Percentiles rank a stretch among this genome's conserved stretches.
Conservation (phyloP, 441 rosid species). For the Populus hybrid region DNA sequence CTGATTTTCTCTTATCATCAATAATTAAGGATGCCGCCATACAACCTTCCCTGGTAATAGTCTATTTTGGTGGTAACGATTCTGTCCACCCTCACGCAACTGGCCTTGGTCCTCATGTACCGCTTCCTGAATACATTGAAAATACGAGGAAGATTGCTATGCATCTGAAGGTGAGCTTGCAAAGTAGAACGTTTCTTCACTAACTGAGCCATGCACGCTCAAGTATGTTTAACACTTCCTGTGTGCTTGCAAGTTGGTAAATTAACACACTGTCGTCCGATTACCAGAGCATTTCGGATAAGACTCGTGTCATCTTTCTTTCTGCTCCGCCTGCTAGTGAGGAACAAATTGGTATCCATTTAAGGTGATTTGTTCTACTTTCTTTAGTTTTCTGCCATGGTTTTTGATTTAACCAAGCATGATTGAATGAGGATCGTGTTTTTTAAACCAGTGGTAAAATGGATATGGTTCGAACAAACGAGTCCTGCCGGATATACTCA, state of each 20-base stretch:
- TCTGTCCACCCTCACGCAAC: conserved; percentile 52
- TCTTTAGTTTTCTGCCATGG: neutral
- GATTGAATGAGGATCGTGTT: neutral
- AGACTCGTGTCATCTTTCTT: conserved; percentile 62
- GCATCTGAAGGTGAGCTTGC: conserved; percentile 54
- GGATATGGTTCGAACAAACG: conserved; percentile 43
- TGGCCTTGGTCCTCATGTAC: conserved; percentile 75
- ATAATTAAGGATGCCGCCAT: conserved; percentile 43
- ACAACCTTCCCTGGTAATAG: conserved; percentile 78
- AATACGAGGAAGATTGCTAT: conserved; percentile 74
- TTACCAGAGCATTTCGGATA: conserved; percentile 68
- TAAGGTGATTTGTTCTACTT: conserved; percentile 20
- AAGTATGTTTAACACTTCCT: conserved; percentile 36
- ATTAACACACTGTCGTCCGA: neutral
- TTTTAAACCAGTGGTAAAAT: conserved; percentile 3
- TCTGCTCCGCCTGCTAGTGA: conserved; percentile 69
- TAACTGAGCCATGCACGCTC: no score
- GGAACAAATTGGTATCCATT: conserved; percentile 24
- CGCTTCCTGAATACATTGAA: conserved; percentile 52
- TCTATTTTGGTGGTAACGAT: conserved; percentile 90
- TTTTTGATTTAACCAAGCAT: neutral
- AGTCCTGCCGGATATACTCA: conserved; percentile 48
- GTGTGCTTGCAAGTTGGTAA: conserved; percentile 19
- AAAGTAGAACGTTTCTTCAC: no score
- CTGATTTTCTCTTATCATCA: neutral